phyloP scores from a whole-genome alignment of 2,329 filamentous ascomycete species.

The Alternaria panax region DNA sequence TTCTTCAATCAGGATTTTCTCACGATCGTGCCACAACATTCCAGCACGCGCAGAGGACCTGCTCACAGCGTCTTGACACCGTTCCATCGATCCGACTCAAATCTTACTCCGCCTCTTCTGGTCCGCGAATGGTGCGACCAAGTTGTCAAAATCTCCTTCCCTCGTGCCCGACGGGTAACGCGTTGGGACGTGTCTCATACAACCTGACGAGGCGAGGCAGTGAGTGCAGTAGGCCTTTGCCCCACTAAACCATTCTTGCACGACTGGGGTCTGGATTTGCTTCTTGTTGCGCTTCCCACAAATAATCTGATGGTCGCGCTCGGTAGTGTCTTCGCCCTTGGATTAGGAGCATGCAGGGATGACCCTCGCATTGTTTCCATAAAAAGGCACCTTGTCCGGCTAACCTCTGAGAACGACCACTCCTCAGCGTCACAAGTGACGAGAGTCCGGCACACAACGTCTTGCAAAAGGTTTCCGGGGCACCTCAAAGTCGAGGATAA shows the following conservation, averaged over 20 bases:
- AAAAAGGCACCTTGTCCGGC: constrained; percentile 13
- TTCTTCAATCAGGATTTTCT: neutral
- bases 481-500: neutral
- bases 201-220: constrained; percentile 3
- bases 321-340: neutral
- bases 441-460: constrained; percentile 11
- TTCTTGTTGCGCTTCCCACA: constrained; percentile 1
- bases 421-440: constrained; percentile 20
- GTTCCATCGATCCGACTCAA: constrained; percentile 7
- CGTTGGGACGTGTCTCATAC: constrained; percentile 5
- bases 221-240: constrained; percentile 2
- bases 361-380: constrained; percentile 4
- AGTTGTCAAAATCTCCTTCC: constrained; percentile 36
- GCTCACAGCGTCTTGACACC: constrained; percentile 1
- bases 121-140: constrained; percentile 26
- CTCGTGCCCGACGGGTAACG: constrained; percentile 18
- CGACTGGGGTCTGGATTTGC: neutral
- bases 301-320: neutral
- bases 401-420: constrained; percentile 16
- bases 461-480: neutral
- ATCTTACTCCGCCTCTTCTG: neutral
- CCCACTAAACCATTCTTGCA: neutral
- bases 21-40: constrained; percentile 9
- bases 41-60: neutral
- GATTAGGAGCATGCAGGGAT: constrained; percentile 10